These are phyloP conservation scores for Leccinum insolens DNA, from an alignment of 1,284 basidiomycete genomes.

Conservation along the genomic window DNA sequence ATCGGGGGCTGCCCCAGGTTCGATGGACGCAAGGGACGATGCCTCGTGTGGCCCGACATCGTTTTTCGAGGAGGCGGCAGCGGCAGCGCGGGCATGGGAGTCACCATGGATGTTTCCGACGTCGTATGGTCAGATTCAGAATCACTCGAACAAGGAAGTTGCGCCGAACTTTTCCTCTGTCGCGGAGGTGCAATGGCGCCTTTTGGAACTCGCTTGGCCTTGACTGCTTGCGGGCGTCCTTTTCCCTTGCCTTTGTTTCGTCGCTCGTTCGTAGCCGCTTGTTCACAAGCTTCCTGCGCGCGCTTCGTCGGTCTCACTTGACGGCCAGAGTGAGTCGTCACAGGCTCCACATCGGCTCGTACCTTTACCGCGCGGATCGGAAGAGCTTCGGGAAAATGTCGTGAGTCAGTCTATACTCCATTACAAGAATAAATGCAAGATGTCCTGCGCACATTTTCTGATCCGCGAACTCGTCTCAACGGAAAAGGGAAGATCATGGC, in stretches of 20 bases:
- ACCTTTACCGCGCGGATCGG: conserved; percentile 15
- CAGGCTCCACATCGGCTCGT: conserved; percentile 7
- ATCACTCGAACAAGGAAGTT: neutral
- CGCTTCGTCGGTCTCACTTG: conserved; percentile 25
- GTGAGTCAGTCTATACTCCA: conserved; percentile 12
- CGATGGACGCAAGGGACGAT: conserved; percentile 16
- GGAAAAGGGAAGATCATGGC: conserved; percentile 35
- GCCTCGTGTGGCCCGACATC: neutral
- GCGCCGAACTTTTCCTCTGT: conserved; percentile 1
- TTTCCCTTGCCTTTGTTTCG: conserved; percentile 8
- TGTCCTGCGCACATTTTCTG: conserved; percentile 27
- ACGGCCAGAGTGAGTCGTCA: conserved; percentile 28
- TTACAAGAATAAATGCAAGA: neutral
- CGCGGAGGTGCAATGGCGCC: neutral
- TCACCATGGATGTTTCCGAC: neutral
- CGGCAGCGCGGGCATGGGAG: neutral
- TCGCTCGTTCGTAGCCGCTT: neutral
- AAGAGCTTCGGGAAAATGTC: conserved; percentile 12
- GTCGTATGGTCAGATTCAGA: neutral
- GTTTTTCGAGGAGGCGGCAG: neutral
- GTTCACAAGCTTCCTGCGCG: conserved; percentile 14
- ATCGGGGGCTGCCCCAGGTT: conserved; percentile 12
- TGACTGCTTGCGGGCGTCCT: neutral
- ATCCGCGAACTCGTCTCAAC: conserved; percentile 29
- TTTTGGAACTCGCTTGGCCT: neutral